Evolutionary conservation across 345 rosid species (phyloP).

Genomic region (Syzygium grande): DNA sequence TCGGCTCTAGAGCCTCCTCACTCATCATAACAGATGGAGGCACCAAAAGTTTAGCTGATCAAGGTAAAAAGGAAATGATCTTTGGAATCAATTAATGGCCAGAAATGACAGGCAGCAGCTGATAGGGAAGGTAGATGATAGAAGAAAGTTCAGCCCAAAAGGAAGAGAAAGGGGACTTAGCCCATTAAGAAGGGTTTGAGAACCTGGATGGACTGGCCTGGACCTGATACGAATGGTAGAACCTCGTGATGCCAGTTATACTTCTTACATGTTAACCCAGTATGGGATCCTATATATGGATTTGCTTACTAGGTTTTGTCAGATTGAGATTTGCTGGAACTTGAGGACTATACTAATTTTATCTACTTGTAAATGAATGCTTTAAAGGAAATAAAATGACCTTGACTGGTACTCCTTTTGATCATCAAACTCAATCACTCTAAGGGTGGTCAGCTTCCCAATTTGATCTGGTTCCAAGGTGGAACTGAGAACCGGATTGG

Average conservation of each 20-base stretch:
- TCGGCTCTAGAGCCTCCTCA: conserved; percentile 20
- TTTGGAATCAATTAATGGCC: background rate
- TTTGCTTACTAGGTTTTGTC: background rate
- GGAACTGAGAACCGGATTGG: too few relatives aligned
- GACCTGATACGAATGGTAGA: conserved; percentile 9
- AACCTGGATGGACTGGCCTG: conserved; percentile 17
- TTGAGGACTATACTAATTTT: background rate
- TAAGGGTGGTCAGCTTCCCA: too few relatives aligned
- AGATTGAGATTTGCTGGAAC: background rate
- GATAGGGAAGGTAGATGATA: background rate
- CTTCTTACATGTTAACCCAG: background rate
- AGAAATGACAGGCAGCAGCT: background rate
- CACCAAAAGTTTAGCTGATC: conserved; percentile 4
- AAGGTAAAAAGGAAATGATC: conserved; percentile 5
- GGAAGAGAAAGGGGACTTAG: conserved; percentile 9
- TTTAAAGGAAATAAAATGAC: background rate
- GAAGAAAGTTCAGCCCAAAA: conserved; percentile 9
- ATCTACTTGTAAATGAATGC: background rate
- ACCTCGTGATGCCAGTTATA: background rate
- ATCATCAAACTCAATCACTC: background rate
- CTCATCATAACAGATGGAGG: conserved; percentile 7
- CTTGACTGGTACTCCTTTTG: background rate
- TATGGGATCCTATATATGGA: background rate
- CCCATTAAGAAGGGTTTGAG: conserved; percentile 3
- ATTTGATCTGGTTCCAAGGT: too few relatives aligned